Evolutionary conservation across 495 filamentous ascomycete genomes (phyloP), one percentile per base, ranked within the genome.

Genomic region (Penicillium dipodomyicola): DNA sequence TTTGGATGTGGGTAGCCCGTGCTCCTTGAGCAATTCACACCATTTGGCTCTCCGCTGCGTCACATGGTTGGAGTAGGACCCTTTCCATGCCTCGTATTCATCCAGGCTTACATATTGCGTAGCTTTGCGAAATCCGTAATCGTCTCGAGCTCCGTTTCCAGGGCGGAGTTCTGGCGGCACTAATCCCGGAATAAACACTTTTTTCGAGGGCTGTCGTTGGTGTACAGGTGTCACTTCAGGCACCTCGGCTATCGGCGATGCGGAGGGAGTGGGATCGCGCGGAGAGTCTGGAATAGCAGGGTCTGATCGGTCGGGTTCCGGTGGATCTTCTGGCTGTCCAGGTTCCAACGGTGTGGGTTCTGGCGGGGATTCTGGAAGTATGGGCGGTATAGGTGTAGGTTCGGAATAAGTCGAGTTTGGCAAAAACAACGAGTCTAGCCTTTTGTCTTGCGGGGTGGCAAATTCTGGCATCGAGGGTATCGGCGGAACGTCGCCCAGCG

Each of bases 61-160:
- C 15, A 91, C 74, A 63, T 89, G 87, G 19, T 83, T 77, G 29
- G 79, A 78, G 65, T 98, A 97, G 7, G 73, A 68, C 10, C 69
- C 65, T 49, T 89, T 85, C 94, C 94, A 98, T 8, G 78, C 75
- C 64, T 97, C 89, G 63, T 96, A 96, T 65, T 92, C 79, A 22
- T 87, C 78, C 12, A 84, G 68, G 20, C 81, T 86, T 49, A 96
- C 81, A 62, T 96, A 85, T 60, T 90, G 84, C 10, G 79, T 91
- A n/a, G 84, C 82, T 72, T 96, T 98, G 19, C 87, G 85, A 66
- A 98, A 98, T 2, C 94, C 94, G 67, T 96, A 94, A 25, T 87
- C 83, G 70, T 96, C 92, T n/a, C 90, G 84, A 57, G 58, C 65
- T 5, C 68, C 67, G 20, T 64, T 72, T 47, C 61, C 68, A 45